Evolutionary conservation across 129 eudicot genomes (phyloP), one percentile per base, ranked within the genome.

Genomic region (Flaveria linearis): DNA sequence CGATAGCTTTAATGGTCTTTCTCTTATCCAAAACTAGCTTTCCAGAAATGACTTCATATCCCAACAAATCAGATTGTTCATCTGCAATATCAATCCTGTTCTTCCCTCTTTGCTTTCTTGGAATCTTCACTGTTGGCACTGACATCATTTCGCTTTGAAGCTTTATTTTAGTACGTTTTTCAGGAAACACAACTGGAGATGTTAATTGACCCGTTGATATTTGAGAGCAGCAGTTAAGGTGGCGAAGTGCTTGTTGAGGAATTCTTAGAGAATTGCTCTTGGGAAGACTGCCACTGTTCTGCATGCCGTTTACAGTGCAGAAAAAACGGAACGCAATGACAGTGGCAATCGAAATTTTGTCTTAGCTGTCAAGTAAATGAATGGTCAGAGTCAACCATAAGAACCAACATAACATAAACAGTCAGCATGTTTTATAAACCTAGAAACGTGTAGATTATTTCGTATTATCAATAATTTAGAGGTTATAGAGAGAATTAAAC

Each of bases 141-240:
- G 79, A 72, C 56, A 28, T 85, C 88, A 22, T 55, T 86, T 69
- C 80, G 81, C 61, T 73, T 82, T 56, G 90, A 82, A 39, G 78
- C 81, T 82, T 80, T 94, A 71, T 82, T 92, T 86, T 91, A 52
- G 89, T 75, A 67, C 97, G 97, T 66, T 94, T 94, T 71, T 94
- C 98, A 2, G 98, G 98, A 78, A 88, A 94, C 51, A 94, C 98
- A 71, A 87, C 77, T 3, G 98, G 97, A 63, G 97, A 94, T 9
- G 93, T 84, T 80, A 91, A 96, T 51, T 91, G 98, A 68, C 96
- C 93, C 10, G 91, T 87, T 62, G 98, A 63, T 57, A 88, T 77
- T 82, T 87, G 97, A 68, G 97, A 88, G 78, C 96, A 94, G 55
- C 91, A 83, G 39, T 90, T 91, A 74, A 88, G 80, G 72, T 91